Conservation (phyloP, 1,284 basidiomycete species). For the Testicularia cyperi region DNA sequence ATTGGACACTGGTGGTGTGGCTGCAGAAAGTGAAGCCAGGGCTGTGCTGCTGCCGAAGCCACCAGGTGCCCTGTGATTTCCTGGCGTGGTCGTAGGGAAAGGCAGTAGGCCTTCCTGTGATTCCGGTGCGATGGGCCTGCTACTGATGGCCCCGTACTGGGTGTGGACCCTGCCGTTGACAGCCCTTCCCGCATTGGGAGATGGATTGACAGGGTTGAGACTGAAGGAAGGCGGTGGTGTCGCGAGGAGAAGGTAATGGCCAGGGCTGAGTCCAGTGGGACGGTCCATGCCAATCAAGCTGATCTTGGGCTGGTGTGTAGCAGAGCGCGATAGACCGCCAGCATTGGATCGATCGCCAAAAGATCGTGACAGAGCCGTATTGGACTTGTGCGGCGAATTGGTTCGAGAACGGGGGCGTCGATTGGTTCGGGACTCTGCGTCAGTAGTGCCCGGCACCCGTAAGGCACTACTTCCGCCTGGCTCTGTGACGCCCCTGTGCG, state of each 20-base stretch:
- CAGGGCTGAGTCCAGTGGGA: slow-evolving; percentile 24
- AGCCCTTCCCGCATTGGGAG: background rate
- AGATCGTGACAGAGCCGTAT: slow-evolving; percentile 10
- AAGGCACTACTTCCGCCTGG: slow-evolving; percentile 9
- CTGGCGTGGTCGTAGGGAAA: background rate
- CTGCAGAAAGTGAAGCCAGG: too few species aligned
- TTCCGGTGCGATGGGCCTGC: background rate
- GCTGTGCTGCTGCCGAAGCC: too few species aligned
- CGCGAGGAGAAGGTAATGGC: slow-evolving; percentile 29
- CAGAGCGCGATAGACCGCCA: slow-evolving; percentile 10
- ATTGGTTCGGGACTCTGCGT: slow-evolving; percentile 1
- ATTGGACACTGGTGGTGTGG: slow-evolving; percentile 2
- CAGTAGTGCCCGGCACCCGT: slow-evolving; percentile 9
- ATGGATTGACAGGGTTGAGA: slow-evolving; percentile 3
- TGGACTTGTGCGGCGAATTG: slow-evolving; percentile 17
- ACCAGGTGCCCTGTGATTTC: too few species aligned
- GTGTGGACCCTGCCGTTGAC: background rate
- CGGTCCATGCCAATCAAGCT: slow-evolving; percentile 28
- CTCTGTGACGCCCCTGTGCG: background rate
- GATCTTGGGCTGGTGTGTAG: slow-evolving; percentile 16
- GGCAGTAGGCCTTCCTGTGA: background rate
- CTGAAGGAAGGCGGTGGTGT: slow-evolving; percentile 20
- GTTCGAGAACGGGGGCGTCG: slow-evolving; percentile 20
- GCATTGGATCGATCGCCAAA: slow-evolving; percentile 9
- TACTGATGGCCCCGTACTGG: background rate